These are phyloP conservation scores for Glaciozyma martinii DNA, from an alignment of 768 basidiomycete species.

Conservation along the genomic window DNA sequence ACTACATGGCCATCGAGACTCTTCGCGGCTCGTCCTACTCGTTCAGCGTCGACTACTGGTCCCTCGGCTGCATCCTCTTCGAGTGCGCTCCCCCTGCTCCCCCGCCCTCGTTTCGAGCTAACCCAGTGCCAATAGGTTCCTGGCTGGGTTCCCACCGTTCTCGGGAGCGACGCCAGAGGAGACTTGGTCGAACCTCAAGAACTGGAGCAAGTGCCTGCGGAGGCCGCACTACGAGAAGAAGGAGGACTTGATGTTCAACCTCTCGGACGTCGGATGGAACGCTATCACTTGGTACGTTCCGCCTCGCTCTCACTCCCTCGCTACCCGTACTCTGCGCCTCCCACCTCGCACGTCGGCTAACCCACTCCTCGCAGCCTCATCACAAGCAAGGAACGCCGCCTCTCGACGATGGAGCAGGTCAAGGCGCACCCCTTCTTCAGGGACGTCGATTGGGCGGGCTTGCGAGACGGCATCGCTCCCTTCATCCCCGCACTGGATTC, in stretches of 20 bases:
- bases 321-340: too few species aligned
- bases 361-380: slow-evolving; percentile 49
- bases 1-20: slow-evolving; percentile 83
- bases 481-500: slow-evolving; percentile 91
- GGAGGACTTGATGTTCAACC: slow-evolving; percentile 93
- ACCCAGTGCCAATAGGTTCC: slow-evolving; percentile 45
- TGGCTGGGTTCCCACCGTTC: slow-evolving; percentile 96
- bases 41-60: slow-evolving; percentile 97
- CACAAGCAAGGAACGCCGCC: slow-evolving; percentile 71
- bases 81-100: slow-evolving; percentile 47
- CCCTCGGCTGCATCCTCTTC: slow-evolving; percentile 93
- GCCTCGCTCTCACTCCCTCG: too few species aligned
- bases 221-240: slow-evolving; percentile 90
- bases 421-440: slow-evolving; percentile 74
- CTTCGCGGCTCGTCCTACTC: slow-evolving; percentile 89
- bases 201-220: slow-evolving; percentile 87
- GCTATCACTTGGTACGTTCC: slow-evolving; percentile 66
- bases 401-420: slow-evolving; percentile 63
- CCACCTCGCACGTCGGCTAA: too few species aligned
- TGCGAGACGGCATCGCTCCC: slow-evolving; percentile 65
- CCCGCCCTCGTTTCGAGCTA: background rate
- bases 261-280: slow-evolving; percentile 88
- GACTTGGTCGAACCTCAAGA: slow-evolving; percentile 98
- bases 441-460: slow-evolving; percentile 62
- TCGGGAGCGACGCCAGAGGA: slow-evolving; percentile 91